Evolutionary conservation across 2,329 filamentous ascomycete species (phyloP), one percentile per base, ranked within the genome.

Genomic region (Arthroderma sp.): DNA sequence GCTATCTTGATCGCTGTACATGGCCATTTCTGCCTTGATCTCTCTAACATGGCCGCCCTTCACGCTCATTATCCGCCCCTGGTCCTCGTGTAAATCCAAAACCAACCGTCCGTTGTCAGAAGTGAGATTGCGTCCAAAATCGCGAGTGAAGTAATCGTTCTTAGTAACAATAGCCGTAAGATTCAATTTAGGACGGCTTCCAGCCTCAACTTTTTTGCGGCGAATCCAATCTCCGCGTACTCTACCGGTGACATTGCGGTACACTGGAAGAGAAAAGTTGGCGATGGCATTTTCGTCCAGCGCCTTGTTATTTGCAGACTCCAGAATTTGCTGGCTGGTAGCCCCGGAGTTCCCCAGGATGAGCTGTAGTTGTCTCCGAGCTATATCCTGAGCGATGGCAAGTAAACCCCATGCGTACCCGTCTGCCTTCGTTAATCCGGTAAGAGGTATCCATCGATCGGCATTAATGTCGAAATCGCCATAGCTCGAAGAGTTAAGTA

Each of bases 121-220:
- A 0, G 87, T 94, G 47, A 94, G 71, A 61, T 95, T 95, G 50
- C 85, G 76, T 28, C 77, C 77, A 74, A 85, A 94, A 9, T 78
- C 73, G 29, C 67, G 64, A 37, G 73, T 71, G 22, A 76, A 72
- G 70, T 87, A 94, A 37, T 78, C 74, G 49, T 83, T 72, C 8
- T 69, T 73, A 1, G 80, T 77, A 8, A 77, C 73, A 49, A 83
- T 77, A 8, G 72, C 72, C 30, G 76, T 80, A 38, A 83, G 65
- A 54, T 87, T 87, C 37, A 73, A 60, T 69, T 75, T 58, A 57
- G 72, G 59, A 57, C 68, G 58, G 64, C 72, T 49, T 29, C 49
- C 43, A 10, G 31, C 44, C 56, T 70, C 53, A 61, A 69, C 50
- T 50, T 59, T 45, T 37, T 68, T 70, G 40, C 68, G 72, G 38